Base-by-base conservation (phyloP, 2,329 filamentous ascomycete species). In the Aulographum hederae region DNA sequence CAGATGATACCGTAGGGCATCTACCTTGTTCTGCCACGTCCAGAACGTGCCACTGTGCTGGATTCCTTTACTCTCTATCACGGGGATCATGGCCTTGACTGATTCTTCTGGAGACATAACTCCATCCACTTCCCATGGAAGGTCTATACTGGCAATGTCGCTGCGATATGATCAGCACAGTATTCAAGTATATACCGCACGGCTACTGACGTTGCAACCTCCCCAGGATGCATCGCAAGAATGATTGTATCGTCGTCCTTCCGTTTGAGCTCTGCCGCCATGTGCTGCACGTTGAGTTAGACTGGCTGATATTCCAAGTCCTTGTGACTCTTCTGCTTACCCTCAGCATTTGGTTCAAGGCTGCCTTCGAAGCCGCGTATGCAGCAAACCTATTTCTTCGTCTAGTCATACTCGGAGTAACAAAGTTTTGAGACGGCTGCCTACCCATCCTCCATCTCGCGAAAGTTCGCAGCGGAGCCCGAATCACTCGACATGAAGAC, bases 401-500 rank as follows among this genome's bases (percentile, higher is more conserved):
- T n/a, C n/a, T n/a, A n/a, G n/a, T 15, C 21, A 34, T 20, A 18
- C 14, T 6, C 13, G 31, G 8, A 32, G 29, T 18, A 27, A 26
- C 5, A n/a, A n/a, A n/a, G n/a, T n/a, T n/a, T 14, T 18, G 18
- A 27, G 26, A 30, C 18, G 19, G 16, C 2, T 28, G 32, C 36
- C 21, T 39, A 51, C 38, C 64, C 65, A 40, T 70, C 66, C 44
- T 70, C 65, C 42, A 61, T 58, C n/a, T 60, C 57, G 10, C 58
- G 57, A 35, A 70, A 69, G 5, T 51, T 46, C 6, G 52, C 46
- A 2, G 61, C 53, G 0, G 66, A 70, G 11, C 64, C 65, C 1
- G 61, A 67, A 43, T 70, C 67, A 13, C 59, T 63, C 8, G 65
- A 69, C 46, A 69, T 69, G 54, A 71, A 65, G 18, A 60, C 53